phyloP scores from a whole-genome alignment of 805 yeast genomes.

The Zygoascus bituminiphila region DNA sequence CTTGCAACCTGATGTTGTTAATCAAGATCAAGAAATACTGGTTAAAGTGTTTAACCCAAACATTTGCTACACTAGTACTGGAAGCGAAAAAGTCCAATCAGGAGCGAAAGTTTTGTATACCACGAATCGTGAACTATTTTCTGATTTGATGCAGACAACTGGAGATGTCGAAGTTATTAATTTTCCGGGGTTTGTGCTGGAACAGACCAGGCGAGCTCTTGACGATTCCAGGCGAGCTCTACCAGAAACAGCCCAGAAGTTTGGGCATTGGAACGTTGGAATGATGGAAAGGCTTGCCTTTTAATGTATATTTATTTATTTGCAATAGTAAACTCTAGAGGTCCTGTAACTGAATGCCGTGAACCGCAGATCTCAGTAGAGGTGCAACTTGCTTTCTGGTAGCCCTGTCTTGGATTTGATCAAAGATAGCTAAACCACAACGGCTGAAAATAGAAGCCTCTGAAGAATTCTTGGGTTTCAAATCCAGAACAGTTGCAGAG shows the following conservation, averaged over 20 bases:
- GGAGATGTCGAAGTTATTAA: constrained; percentile 36
- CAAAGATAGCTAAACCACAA: constrained; percentile 19
- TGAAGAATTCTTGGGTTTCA: constrained; percentile 13
- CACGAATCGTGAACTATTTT: constrained; percentile 24
- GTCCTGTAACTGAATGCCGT: constrained; percentile 8
- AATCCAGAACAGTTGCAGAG: constrained; percentile 23
- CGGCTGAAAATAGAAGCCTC: neutral
- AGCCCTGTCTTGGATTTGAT: constrained; percentile 51
- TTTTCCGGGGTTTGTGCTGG: constrained; percentile 29
- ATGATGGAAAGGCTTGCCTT: constrained; percentile 17
- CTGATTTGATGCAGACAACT: constrained; percentile 24
- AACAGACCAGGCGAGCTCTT: constrained; percentile 27
- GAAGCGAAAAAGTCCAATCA: constrained; percentile 13
- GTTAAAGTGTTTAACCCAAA: constrained; percentile 48
- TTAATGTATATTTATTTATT: neutral
- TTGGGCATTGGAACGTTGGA: constrained; percentile 28
- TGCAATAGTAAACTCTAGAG: neutral
- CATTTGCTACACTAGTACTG: constrained; percentile 23
- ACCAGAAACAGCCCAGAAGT: constrained; percentile 27
- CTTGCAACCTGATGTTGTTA: neutral
- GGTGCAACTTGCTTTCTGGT: constrained; percentile 90
- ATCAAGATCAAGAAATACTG: constrained; percentile 10
- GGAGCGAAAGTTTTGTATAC: constrained; percentile 43
- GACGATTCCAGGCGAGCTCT: constrained; percentile 24
- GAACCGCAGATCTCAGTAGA: constrained; percentile 24